Evolutionary conservation across 2,329 filamentous ascomycete species (phyloP).

Genomic region (Fusarium pseudocircinatum): DNA sequence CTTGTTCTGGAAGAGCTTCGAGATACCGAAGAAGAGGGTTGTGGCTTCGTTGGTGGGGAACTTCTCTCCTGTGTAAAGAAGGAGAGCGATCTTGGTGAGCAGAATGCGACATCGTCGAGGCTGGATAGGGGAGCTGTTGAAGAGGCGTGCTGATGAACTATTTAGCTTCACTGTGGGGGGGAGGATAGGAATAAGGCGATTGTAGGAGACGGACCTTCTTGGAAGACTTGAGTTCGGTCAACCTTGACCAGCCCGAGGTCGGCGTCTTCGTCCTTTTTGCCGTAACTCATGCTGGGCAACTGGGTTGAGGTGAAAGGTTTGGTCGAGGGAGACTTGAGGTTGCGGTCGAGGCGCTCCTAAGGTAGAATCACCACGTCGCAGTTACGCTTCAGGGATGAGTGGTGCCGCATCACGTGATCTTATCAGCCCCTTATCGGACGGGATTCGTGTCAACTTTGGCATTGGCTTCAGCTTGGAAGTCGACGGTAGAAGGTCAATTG

Average conservation of each 20-base stretch:
- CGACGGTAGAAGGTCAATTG: not conserved
- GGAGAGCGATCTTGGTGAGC: constrained; percentile 94
- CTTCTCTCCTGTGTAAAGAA: constrained; percentile 95
- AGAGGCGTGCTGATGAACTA: constrained; percentile 79
- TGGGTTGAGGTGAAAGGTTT: constrained; percentile 44
- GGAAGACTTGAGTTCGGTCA: constrained; percentile 96
- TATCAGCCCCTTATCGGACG: constrained; percentile 42
- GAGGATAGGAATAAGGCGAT: constrained; percentile 44
- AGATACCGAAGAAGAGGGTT: constrained; percentile 98
- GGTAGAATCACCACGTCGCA: constrained; percentile 53
- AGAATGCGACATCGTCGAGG: constrained; percentile 97
- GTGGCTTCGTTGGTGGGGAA: constrained; percentile 98
- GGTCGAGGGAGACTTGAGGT: constrained; percentile 49
- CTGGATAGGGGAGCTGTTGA: constrained; percentile 97
- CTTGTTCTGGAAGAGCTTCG: constrained; percentile 99
- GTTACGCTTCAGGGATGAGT: constrained; percentile 46
- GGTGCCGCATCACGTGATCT: constrained; percentile 49
- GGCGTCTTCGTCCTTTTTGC: constrained; percentile 99
- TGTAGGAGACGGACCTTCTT: constrained; percentile 79
- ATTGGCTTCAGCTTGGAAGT: not conserved
- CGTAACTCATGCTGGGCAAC: constrained; percentile 83
- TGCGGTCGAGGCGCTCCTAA: constrained; percentile 43
- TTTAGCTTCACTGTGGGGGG: constrained; percentile 49
- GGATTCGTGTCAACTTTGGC: constrained; percentile 42
- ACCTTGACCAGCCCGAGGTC: constrained; percentile 95